Base-by-base conservation (phyloP, 306 rosid genomes). In the Lagenaria siceraria region DNA sequence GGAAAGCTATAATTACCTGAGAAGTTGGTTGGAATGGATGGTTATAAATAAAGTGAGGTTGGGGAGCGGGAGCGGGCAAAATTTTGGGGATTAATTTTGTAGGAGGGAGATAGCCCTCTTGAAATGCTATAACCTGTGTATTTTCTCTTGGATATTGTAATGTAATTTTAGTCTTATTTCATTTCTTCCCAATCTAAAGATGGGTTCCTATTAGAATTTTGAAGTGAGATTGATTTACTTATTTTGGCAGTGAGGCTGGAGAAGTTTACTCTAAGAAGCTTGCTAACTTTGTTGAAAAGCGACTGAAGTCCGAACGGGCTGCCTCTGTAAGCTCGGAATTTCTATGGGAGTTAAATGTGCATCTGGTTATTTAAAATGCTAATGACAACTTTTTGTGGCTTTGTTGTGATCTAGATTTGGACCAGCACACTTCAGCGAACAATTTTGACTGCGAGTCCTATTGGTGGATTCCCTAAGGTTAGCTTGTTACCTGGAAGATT, bases 391-490 rank as follows among this genome's bases (percentile, higher is more conserved):
- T 40, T 38, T 69, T 38, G 17, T 66, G 51, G 29, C 63, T 59
- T 77, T 72, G 51, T 46, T 74, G 61, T 83, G 78, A 73, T 74
- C 51, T 84, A 95, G 99, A 95, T 95, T 79, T 95, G 99, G 99
- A 95, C 99, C 49, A 95, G 99, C 87, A 95, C 99, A 0, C 88
- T 95, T 81, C 93, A 95, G 83, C 90, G 99, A 78, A 85, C 99
- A 73, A 95, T 92, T 84, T 81, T 95, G 75, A 92, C 99, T 4
- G 99, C 99, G 71, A 88, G 79, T 80, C 97, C 89, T 68, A 89
- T 95, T 62, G 88, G 71, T 65, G 99, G 97, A 83, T 92, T 90
- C 84, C 99, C 99, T 68, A 95, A 95, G 99, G 99, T 92, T 59
- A 79, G 89, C 77, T 73, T 80, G 40, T 83, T 42, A 72, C 76